These are phyloP conservation scores for Lipomyces spencermartinsiae DNA, from an alignment of 805 yeast species.

Conservation along the genomic window DNA sequence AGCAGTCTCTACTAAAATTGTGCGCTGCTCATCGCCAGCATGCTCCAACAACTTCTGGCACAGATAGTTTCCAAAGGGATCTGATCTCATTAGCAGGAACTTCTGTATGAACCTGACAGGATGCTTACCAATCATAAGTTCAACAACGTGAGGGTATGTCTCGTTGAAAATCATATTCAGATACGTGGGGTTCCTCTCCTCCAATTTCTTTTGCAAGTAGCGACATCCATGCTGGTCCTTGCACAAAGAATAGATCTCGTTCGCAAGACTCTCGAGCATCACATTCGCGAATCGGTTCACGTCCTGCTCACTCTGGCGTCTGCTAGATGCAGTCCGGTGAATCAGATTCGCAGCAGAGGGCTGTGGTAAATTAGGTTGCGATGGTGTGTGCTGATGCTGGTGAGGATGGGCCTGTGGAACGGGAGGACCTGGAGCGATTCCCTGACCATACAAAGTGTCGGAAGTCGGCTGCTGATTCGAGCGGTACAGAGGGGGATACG, in stretches of 20 bases:
- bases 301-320: slow-evolving; percentile 40
- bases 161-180: slow-evolving; percentile 72
- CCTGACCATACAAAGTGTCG: background rate
- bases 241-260: slow-evolving; percentile 79
- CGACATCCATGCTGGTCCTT: slow-evolving; percentile 98
- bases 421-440: slow-evolving; percentile 4
- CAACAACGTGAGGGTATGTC: slow-evolving; percentile 76
- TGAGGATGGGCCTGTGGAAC: slow-evolving; percentile 9
- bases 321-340: slow-evolving; percentile 17
- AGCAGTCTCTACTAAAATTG: slow-evolving; percentile 70
- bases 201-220: slow-evolving; percentile 85
- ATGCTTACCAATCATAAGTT: slow-evolving; percentile 69
- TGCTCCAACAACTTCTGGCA: slow-evolving; percentile 88
- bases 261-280: slow-evolving; percentile 56
- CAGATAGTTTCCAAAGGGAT: slow-evolving; percentile 96
- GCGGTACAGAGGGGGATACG: slow-evolving; percentile 19
- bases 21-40: slow-evolving; percentile 71
- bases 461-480: slow-evolving; percentile 12
- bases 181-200: slow-evolving; percentile 50
- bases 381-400: slow-evolving; percentile 5
- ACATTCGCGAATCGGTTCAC: slow-evolving; percentile 45
- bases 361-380: slow-evolving; percentile 11
- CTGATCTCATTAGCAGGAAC: slow-evolving; percentile 47
- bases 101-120: background rate
- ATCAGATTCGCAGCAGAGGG: slow-evolving; percentile 11